Evolutionary conservation across 305 asterid genomes (phyloP), one percentile per base, ranked within the genome.

Genomic region (Salvia sclarea): DNA sequence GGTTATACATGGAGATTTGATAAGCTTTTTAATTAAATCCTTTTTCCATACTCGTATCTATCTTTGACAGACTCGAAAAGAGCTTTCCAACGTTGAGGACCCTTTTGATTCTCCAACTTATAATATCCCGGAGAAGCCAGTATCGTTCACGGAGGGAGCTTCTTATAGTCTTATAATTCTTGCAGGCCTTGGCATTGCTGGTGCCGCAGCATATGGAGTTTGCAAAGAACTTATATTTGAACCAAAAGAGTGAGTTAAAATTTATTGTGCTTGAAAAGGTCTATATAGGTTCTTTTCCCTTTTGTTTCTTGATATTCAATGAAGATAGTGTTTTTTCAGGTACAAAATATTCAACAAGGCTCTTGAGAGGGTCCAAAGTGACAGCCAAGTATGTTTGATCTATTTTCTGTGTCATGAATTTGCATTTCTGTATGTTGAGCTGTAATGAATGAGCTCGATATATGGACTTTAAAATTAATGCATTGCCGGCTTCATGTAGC

Each of bases 41-140:
- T 10, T 10, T 37, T 66, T n/a, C 53, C 35, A 33, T 58, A 45
- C 40, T 40, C 67, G 24, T 28, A 35, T 56, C 50, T 25, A 67
- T 43, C 61, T 60, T 66, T 71, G 69, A 43, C 92, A 92, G 96
- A 44, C 85, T 69, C 82, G 79, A 24, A 89, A 86, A 80, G 98
- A 83, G 13, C 64, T 90, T 47, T 80, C 96, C 63, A 88, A 79
- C 1, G 64, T 84, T n/a, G 97, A 89, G 75, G 91, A 88, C 69
- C 97, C 97, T 10, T 89, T 92, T 72, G 96, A 89, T 84, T 86
- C 96, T 58, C 96, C 96, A 65, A 92, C 98, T 22, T 89, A 89
- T 66, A 88, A 92, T 76, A 92, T 92, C 69, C 98, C 98, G 6
- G 90, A 92, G 77, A 92, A 87, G 82, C 98, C 96, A 24, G 91